These are phyloP conservation scores for Mycena sp. DNA, from an alignment of 1,284 basidiomycete species.

Conservation along the genomic window DNA sequence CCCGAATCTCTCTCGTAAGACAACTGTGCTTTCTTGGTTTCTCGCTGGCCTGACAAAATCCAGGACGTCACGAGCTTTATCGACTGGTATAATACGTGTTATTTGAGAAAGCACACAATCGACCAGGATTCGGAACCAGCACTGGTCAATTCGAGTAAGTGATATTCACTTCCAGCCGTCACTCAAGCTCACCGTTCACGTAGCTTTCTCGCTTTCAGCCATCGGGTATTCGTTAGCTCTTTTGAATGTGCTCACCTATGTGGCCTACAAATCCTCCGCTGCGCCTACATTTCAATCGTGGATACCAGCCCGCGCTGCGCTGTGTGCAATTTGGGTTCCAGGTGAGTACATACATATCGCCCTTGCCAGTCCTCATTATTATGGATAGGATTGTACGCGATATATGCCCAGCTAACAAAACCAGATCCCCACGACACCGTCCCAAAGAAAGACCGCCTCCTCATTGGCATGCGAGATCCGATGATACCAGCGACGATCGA, in stretches of 20 bases:
- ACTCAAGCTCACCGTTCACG: background rate
- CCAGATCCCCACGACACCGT: conserved; percentile 2
- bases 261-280: background rate
- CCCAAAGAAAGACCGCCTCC: conserved; percentile 10
- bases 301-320: background rate
- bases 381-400: background rate
- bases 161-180: background rate
- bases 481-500: conserved; percentile 19
- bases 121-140: background rate
- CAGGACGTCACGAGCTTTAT: conserved; percentile 13
- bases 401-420: background rate
- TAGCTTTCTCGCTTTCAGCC: background rate
- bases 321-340: background rate
- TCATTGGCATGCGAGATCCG: conserved; percentile 22
- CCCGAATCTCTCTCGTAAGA: conserved; percentile 8
- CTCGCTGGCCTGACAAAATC: background rate
- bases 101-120: background rate
- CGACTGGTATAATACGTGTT: conserved; percentile 14
- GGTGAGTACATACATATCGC: background rate
- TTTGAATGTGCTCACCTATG: background rate
- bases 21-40: background rate
- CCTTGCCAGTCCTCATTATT: background rate
- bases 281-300: background rate
- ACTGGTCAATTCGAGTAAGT: background rate
- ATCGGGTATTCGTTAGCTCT: conserved; percentile 1